phyloP scores from a whole-genome alignment of 176 grass and related monocot genomes.

The Phragmites australis region DNA sequence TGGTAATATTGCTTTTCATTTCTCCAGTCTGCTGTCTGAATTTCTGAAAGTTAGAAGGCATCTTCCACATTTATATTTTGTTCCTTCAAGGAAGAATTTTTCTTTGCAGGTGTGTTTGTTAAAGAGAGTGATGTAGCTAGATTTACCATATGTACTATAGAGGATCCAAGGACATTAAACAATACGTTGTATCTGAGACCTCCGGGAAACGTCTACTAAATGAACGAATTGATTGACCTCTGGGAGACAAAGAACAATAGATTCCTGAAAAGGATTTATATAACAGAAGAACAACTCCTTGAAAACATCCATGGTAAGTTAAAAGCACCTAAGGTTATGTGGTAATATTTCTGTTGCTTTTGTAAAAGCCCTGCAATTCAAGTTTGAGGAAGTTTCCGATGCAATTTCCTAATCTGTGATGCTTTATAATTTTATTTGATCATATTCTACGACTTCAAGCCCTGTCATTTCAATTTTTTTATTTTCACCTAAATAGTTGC shows the following conservation, averaged over 20 bases:
- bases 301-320: slow-evolving; percentile 63
- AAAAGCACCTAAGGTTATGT: not conserved
- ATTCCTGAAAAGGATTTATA: slow-evolving; percentile 47
- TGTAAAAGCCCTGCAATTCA: not conserved
- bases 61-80: slow-evolving; percentile 7
- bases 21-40: slow-evolving; percentile 7
- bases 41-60: not conserved
- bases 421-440: not conserved
- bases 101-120: slow-evolving; percentile 72
- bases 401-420: not conserved
- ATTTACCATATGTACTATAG: slow-evolving; percentile 75
- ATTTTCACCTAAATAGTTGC: slow-evolving; percentile 6
- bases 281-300: slow-evolving; percentile 77
- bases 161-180: slow-evolving; percentile 81
- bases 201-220: slow-evolving; percentile 63
- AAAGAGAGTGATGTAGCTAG: slow-evolving; percentile 71
- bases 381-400: slow-evolving; percentile 9
- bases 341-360: slow-evolving; percentile 28
- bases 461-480: slow-evolving; percentile 7
- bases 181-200: slow-evolving; percentile 77
- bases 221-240: slow-evolving; percentile 70
- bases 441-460: no score
- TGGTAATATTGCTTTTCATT: slow-evolving; percentile 2
- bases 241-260: slow-evolving; percentile 79
- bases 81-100: slow-evolving; percentile 14